A percentile compares a stretch with the other conserved stretches of the same genome.
Conservation (phyloP, 805 yeast species). For the Wickerhamiella qilinensis region DNA sequence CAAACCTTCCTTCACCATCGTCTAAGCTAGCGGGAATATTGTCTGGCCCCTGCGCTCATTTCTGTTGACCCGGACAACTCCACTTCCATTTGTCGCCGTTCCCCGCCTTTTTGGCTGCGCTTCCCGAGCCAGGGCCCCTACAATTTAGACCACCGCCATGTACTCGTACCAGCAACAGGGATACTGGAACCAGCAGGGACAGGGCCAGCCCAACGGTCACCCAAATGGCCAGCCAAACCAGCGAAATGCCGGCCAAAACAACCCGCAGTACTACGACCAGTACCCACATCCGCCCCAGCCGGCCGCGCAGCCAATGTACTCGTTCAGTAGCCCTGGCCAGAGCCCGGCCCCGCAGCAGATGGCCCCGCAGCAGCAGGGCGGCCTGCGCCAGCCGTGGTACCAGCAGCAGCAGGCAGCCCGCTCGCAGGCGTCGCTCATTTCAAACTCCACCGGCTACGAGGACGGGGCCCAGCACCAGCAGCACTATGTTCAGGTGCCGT, state of each 20-base stretch:
- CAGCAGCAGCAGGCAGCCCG: neutral
- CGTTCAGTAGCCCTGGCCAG: neutral
- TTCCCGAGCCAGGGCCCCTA: too few relatives aligned
- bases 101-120: too few relatives aligned
- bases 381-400: neutral
- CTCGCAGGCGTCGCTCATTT: neutral
- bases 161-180: neutral
- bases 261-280: neutral
- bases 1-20: too few relatives aligned
- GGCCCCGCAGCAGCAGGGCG: neutral
- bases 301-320: neutral
- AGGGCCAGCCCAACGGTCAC: too few relatives aligned
- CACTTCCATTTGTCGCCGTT: too few relatives aligned
- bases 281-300: neutral
- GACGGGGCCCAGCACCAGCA: neutral
- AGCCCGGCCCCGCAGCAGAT: neutral
- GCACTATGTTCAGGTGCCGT: constrained; percentile 9
- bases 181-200: too few relatives aligned
- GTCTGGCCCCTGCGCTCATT: too few relatives aligned
- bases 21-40: too few relatives aligned
- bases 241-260: too few relatives aligned
- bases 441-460: neutral
- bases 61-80: too few relatives aligned
- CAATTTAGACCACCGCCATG: too few relatives aligned
- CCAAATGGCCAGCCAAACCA: too few relatives aligned